phyloP scores from a whole-genome alignment of 148 eudicot genomes.

The Spergularia bocconei region DNA sequence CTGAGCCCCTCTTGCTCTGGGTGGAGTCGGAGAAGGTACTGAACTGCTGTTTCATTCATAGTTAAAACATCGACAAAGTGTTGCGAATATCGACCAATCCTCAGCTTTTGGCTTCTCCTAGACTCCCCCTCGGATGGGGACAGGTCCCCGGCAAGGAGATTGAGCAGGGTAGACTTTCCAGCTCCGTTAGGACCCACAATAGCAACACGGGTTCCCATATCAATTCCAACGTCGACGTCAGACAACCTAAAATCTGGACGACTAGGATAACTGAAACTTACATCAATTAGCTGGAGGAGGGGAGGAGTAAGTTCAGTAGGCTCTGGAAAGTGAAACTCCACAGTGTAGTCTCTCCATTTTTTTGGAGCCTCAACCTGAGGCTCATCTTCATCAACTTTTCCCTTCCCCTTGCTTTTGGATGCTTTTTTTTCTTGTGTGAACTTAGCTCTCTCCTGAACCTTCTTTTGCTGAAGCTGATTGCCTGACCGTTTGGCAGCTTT shows the following conservation, averaged over 20 bases:
- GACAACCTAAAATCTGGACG: constrained; percentile 57
- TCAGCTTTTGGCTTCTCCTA: constrained; percentile 65
- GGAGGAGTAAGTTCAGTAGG: constrained; percentile 75
- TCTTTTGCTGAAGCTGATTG: constrained; percentile 53
- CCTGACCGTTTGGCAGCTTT: constrained; percentile 66
- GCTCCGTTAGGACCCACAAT: constrained; percentile 77
- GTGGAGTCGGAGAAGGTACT: constrained; percentile 64
- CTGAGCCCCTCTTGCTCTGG: constrained; percentile 77
- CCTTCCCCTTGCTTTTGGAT: constrained; percentile 46
- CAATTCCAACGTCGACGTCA: constrained; percentile 66
- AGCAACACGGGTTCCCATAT: constrained; percentile 78
- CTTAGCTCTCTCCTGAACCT: constrained; percentile 60
- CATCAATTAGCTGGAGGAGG: constrained; percentile 63
- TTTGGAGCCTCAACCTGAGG: constrained; percentile 52
- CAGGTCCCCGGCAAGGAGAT: constrained; percentile 70
- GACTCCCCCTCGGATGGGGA: constrained; percentile 55
- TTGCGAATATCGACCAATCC: constrained; percentile 68
- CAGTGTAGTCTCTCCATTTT: constrained; percentile 71
- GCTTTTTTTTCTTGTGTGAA: constrained; percentile 46
- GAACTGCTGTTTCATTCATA: constrained; percentile 66
- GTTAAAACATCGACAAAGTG: constrained; percentile 65
- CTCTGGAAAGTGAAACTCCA: constrained; percentile 74
- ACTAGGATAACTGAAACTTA: constrained; percentile 61
- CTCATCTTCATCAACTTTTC: constrained; percentile 63
- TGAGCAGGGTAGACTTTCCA: constrained; percentile 65